These are phyloP conservation scores for Pythium oligandrum DNA, from an alignment of 352 stramenopile species.

Conservation along the genomic window DNA sequence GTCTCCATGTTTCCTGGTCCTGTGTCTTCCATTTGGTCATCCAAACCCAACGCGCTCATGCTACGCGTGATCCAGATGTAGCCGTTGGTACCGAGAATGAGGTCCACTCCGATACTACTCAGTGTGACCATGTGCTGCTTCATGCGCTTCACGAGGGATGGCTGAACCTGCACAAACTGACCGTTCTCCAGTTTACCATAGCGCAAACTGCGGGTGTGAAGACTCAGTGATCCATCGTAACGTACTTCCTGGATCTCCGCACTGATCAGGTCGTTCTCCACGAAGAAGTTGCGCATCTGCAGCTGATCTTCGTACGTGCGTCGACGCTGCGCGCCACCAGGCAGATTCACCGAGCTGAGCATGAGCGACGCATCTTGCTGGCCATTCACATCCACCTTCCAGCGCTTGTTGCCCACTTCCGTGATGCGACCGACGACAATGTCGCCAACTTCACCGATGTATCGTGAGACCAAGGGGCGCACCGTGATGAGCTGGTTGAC, in stretches of 20 bases:
- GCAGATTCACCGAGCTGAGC: constrained; percentile 94
- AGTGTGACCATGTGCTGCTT: constrained; percentile 94
- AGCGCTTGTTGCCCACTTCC: constrained; percentile 91
- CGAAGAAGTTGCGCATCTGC: constrained; percentile 94
- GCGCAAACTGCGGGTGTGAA: constrained; percentile 92
- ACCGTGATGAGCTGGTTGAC: constrained; percentile 97
- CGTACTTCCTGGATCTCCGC: constrained; percentile 85
- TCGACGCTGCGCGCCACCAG: constrained; percentile 93
- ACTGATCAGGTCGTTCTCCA: constrained; percentile 95
- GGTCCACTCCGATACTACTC: constrained; percentile 69
- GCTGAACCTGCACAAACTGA: constrained; percentile 86
- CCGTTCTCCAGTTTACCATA: constrained; percentile 97
- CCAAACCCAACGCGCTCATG: constrained; percentile 40
- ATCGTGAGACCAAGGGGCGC: constrained; percentile 86
- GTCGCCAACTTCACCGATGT: constrained; percentile 95
- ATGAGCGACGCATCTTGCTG: constrained; percentile 85
- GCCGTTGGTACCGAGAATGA: constrained; percentile 94
- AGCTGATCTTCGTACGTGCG: constrained; percentile 96
- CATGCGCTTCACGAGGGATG: constrained; percentile 89
- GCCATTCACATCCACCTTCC: constrained; percentile 93
- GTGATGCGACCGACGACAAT: constrained; percentile 95
- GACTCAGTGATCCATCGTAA: constrained; percentile 89
- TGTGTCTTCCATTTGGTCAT: constrained; percentile 39
- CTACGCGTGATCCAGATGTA: constrained; percentile 93
- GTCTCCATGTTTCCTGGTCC: constrained; percentile 65